Conservation (phyloP, 805 yeast genomes). For the Metschnikowia drakensbergensis region DNA sequence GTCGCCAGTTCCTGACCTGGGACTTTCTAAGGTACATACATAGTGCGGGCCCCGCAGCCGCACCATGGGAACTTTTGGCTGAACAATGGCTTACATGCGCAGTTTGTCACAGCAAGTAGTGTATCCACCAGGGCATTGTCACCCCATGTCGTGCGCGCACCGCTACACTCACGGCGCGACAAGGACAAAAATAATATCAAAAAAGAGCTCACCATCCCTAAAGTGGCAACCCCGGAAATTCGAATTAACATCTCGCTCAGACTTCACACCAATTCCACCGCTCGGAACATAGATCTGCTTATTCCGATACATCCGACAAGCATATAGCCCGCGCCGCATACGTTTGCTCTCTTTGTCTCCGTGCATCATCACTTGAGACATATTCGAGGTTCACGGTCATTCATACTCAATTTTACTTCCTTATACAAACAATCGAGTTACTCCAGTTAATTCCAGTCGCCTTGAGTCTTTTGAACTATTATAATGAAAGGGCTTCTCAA, state of each 20-base stretch:
- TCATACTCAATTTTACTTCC: not conserved
- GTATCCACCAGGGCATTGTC: constrained; percentile 4
- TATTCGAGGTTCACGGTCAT: not conserved
- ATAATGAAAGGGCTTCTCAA: constrained; percentile 1
- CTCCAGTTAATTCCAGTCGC: too few species aligned
- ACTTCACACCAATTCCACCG: not conserved
- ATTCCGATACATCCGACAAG: not conserved
- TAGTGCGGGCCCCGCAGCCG: not conserved
- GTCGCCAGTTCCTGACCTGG: not conserved
- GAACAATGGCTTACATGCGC: not conserved
- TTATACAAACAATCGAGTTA: not conserved
- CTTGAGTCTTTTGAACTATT: not conserved
- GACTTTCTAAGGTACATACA: not conserved
- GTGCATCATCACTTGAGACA: not conserved
- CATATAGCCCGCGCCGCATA: not conserved
- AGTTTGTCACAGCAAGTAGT: not conserved
- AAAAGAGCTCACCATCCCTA: not conserved
- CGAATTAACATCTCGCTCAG: not conserved
- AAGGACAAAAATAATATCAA: not conserved
- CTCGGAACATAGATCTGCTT: not conserved
- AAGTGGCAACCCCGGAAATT: not conserved
- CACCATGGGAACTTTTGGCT: not conserved
- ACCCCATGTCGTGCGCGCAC: constrained; percentile 12
- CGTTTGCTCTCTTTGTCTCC: not conserved
- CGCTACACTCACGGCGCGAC: constrained; percentile 1